Percentiles rank a stretch among this genome's conserved stretches.
phyloP scores from a whole-genome alignment of 1,139 yeast genomes.

The Taphrina deformans region DNA sequence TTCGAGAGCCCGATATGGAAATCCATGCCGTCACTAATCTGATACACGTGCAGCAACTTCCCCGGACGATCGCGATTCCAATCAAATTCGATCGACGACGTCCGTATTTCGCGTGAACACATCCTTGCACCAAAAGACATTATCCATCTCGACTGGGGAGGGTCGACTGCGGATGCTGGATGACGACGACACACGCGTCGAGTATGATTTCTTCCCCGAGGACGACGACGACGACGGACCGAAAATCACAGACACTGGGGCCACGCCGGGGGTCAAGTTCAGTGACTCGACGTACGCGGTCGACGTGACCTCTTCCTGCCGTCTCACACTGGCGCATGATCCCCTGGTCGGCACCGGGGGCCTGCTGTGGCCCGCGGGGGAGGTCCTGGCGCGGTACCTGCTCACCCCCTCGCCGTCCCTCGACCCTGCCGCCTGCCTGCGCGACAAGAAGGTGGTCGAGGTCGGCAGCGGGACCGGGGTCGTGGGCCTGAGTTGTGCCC shows the following conservation, averaged over 20 bases:
- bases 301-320: neutral
- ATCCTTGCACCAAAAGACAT: too few relatives aligned
- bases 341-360: conserved; percentile 30
- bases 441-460: conserved; percentile 12
- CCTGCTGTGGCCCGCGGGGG: conserved; percentile 29
- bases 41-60: neutral
- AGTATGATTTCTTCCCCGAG: neutral
- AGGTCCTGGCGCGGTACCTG: conserved; percentile 18
- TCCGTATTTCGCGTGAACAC: too few relatives aligned
- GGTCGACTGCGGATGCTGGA: neutral
- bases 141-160: too few relatives aligned
- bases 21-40: neutral
- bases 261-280: too few relatives aligned
- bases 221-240: neutral
- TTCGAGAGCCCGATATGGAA: neutral
- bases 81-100: too few relatives aligned
- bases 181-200: neutral
- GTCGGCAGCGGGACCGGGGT: conserved; percentile 30
- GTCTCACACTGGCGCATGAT: neutral
- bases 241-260: conserved; percentile 6
- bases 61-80: neutral
- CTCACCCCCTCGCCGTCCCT: neutral
- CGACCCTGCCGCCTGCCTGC: neutral
- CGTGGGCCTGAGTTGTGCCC: conserved; percentile 15
- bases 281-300: neutral